A percentile compares a stretch with the other conserved stretches of the same genome.
Conservation (phyloP, 176 grass and related monocot genomes). For the Avena insularis region DNA sequence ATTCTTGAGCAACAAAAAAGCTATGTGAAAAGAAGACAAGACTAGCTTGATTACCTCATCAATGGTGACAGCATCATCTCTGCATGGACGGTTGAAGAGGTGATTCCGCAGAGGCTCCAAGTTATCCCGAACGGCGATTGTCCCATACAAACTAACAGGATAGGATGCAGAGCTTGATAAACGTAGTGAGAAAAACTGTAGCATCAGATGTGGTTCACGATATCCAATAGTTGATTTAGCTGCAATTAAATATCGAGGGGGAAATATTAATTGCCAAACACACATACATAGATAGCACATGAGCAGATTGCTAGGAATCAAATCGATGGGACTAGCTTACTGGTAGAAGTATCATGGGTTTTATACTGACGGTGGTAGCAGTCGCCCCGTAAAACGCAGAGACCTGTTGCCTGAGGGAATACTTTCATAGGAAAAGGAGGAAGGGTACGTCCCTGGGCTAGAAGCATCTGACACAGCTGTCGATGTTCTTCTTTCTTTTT, state of each 20-base stretch:
- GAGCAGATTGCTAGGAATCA: not conserved
- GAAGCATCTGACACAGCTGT: not conserved
- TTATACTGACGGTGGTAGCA: conserved; percentile 14
- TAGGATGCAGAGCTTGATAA: conserved; percentile 6
- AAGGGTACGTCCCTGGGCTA: not conserved
- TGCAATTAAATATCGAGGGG: not conserved
- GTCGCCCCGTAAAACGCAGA: conserved; percentile 3
- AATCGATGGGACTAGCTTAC: not conserved
- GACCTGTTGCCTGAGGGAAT: not conserved
- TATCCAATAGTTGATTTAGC: conserved; percentile 22
- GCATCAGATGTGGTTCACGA: not conserved
- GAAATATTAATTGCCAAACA: not conserved
- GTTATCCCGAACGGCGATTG: not conserved
- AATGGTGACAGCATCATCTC: conserved; percentile 23
- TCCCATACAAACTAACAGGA: conserved; percentile 28
- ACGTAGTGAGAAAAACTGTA: not conserved
- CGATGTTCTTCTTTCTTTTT: not conserved
- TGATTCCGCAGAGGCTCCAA: conserved; percentile 25
- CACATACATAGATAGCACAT: not conserved
- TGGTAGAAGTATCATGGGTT: not conserved
- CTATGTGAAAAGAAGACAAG: not conserved
- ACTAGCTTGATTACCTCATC: not conserved
- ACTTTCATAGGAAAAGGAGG: conserved; percentile 21
- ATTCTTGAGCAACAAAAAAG: not conserved
- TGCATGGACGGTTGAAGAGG: conserved; percentile 6